phyloP scores from a whole-genome alignment of 768 basidiomycete genomes.

The Amanita jacksonii region DNA sequence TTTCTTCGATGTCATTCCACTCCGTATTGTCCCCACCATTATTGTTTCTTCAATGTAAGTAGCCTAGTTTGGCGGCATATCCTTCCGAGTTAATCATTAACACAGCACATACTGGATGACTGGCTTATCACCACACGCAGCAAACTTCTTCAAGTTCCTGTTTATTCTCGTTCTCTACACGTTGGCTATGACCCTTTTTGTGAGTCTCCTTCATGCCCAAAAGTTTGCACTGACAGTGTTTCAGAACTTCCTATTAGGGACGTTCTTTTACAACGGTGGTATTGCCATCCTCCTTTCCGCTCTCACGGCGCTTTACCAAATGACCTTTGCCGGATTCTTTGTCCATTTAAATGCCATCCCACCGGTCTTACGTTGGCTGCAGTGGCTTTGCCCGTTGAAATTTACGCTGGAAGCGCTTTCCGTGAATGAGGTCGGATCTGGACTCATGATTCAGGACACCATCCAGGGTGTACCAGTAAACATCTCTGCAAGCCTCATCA shows the following conservation, averaged over 20 bases:
- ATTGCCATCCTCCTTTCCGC: slow-evolving; percentile 86
- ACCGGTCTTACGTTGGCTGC: slow-evolving; percentile 86
- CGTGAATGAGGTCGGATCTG: slow-evolving; percentile 89
- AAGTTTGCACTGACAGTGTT: neutral
- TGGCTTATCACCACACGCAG: slow-evolving; percentile 67
- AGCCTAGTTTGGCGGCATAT: no score
- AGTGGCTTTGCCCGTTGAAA: slow-evolving; percentile 84
- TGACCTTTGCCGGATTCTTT: slow-evolving; percentile 91
- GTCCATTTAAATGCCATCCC: slow-evolving; percentile 81
- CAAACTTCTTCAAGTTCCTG: slow-evolving; percentile 91
- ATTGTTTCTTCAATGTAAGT: slow-evolving; percentile 76
- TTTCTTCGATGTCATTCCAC: slow-evolving; percentile 81
- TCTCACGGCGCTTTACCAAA: slow-evolving; percentile 64
- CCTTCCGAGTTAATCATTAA: neutral
- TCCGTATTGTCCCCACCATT: slow-evolving; percentile 84
- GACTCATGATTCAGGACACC: slow-evolving; percentile 72
- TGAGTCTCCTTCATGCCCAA: slow-evolving; percentile 26
- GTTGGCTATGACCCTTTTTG: slow-evolving; percentile 79
- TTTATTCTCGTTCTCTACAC: slow-evolving; percentile 83
- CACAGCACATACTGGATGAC: slow-evolving; percentile 91
- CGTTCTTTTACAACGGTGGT: slow-evolving; percentile 76
- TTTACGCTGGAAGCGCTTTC: slow-evolving; percentile 77
- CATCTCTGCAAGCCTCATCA: slow-evolving; percentile 75
- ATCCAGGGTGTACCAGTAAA: slow-evolving; percentile 75
- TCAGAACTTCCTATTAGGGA: slow-evolving; percentile 86